phyloP scores from a whole-genome alignment of 306 rosid genomes.

The Cucumis melo region DNA sequence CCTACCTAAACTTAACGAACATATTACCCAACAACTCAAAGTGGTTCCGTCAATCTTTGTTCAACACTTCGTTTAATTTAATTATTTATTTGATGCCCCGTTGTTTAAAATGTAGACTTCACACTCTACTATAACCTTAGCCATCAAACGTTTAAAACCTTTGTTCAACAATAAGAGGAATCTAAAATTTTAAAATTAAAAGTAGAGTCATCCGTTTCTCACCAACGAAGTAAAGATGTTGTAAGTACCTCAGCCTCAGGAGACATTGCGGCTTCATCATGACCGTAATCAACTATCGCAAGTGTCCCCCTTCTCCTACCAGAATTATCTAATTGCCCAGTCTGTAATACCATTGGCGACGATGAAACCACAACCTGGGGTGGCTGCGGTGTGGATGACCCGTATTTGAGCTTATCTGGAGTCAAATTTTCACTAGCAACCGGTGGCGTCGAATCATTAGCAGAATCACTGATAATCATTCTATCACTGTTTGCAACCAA shows the following conservation, averaged over 20 bases:
- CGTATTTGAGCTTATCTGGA: slow-evolving; percentile 26
- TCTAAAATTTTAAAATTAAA: neutral
- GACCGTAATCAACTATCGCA: slow-evolving; percentile 82
- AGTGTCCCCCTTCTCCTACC: slow-evolving; percentile 39
- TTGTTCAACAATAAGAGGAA: neutral
- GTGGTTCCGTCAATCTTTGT: neutral
- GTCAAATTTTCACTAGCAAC: slow-evolving; percentile 15
- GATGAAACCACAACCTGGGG: slow-evolving; percentile 8
- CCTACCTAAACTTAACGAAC: neutral
- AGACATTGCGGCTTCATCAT: slow-evolving; percentile 88
- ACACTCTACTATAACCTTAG: neutral
- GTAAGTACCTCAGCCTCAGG: slow-evolving; percentile 78
- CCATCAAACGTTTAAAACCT: neutral
- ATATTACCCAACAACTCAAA: neutral
- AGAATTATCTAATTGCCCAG: slow-evolving; percentile 6
- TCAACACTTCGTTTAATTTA: neutral
- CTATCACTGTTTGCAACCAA: slow-evolving; percentile 14
- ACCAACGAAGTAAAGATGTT: neutral
- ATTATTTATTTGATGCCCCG: neutral
- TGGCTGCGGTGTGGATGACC: slow-evolving; percentile 25
- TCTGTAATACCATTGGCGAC: slow-evolving; percentile 29
- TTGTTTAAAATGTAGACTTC: neutral
- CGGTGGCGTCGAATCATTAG: slow-evolving; percentile 15
- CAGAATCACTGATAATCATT: slow-evolving; percentile 21
- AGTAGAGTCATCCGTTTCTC: neutral